phyloP scores from a whole-genome alignment of 2,329 filamentous ascomycete species.

The Apiospora pterosperma region DNA sequence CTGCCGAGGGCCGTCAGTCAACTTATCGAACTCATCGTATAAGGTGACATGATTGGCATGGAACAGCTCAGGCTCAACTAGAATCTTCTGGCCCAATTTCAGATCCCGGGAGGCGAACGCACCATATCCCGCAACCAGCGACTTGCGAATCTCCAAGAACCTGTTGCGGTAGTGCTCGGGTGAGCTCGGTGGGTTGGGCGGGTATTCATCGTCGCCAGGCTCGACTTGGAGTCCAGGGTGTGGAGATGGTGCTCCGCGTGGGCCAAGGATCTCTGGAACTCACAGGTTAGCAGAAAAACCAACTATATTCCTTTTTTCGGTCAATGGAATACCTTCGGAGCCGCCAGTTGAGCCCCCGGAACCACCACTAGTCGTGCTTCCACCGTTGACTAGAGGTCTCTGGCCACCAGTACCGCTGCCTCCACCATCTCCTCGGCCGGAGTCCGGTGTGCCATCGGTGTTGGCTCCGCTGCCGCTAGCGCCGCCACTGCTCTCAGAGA shows the following conservation, averaged over 20 bases:
- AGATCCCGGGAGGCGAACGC: conserved; percentile 42
- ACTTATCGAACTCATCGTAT: conserved; percentile 30
- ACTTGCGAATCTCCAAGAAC: conserved; percentile 37
- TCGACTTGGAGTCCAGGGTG: background rate
- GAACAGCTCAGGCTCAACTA: conserved; percentile 43
- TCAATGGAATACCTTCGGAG: background rate
- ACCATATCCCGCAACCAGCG: conserved; percentile 41
- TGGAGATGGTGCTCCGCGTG: background rate
- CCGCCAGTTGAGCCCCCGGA: background rate
- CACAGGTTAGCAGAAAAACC: background rate
- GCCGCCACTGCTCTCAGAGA: background rate
- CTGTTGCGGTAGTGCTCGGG: conserved; percentile 30
- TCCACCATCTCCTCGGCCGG: background rate
- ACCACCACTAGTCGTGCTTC: background rate
- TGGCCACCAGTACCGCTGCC: background rate
- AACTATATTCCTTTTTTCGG: background rate
- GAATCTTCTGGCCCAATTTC: conserved; percentile 34
- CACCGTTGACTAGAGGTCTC: background rate
- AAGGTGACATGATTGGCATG: conserved; percentile 25
- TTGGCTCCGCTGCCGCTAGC: too few species aligned
- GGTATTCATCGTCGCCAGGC: background rate
- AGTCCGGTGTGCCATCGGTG: background rate
- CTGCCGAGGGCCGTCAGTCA: conserved; percentile 27
- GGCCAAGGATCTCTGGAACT: background rate
- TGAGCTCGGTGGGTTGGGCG: background rate